A percentile compares a stretch with the other conserved stretches of the same genome.
phyloP scores from a whole-genome alignment of 2,329 filamentous ascomycete species.

The Fusarium liriodendri region DNA sequence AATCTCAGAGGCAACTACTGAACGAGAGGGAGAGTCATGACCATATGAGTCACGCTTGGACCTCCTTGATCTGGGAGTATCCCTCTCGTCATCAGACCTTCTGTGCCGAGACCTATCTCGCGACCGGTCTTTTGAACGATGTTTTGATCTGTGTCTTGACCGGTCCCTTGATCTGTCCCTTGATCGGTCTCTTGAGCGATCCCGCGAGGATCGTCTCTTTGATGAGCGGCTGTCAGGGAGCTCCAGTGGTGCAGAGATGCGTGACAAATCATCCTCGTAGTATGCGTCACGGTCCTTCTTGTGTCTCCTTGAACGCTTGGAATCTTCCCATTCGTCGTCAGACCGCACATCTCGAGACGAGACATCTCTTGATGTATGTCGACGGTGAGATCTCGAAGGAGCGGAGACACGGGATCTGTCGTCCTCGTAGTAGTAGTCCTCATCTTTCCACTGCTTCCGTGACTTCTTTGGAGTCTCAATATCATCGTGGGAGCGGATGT shows the following conservation, averaged over 20 bases:
- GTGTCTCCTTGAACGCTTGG: conserved; percentile 29
- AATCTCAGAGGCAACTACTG: conserved; percentile 51
- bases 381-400: conserved; percentile 20
- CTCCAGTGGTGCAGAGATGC: conserved; percentile 21
- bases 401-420: conserved; percentile 30
- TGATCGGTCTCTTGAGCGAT: conserved; percentile 21
- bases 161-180: conserved; percentile 13
- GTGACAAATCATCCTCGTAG: conserved; percentile 24
- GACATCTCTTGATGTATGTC: conserved; percentile 30
- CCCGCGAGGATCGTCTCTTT: conserved; percentile 27
- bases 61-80: conserved; percentile 47
- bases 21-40: conserved; percentile 48
- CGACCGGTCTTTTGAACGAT: conserved; percentile 12
- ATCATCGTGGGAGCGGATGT: conserved; percentile 32
- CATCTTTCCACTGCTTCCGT: conserved; percentile 25
- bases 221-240: conserved; percentile 25
- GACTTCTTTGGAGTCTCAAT: conserved; percentile 11
- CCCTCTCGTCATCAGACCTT: conserved; percentile 47
- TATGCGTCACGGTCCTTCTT: conserved; percentile 28
- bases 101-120: conserved; percentile 14
- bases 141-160: conserved; percentile 8
- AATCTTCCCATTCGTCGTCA: conserved; percentile 33
- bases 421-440: conserved; percentile 30
- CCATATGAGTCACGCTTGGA: conserved; percentile 49
- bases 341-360: conserved; percentile 31